These are phyloP conservation scores for Rosa hybrid DNA, from an alignment of 331 rosid genomes.

Conservation along the genomic window DNA sequence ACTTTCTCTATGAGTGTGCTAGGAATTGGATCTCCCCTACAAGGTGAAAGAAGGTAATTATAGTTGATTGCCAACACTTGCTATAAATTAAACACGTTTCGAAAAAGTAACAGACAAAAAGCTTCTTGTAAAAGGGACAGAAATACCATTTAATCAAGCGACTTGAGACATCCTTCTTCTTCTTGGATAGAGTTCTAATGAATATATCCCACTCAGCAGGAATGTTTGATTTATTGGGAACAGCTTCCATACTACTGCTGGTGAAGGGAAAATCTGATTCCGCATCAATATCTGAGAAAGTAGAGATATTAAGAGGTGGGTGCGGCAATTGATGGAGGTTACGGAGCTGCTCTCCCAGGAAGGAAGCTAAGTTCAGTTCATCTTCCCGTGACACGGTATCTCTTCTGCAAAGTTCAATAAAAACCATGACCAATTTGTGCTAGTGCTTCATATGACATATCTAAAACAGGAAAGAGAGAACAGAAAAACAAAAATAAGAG, in stretches of 20 bases:
- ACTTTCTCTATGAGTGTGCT: slow-evolving; percentile 67
- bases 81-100: neutral
- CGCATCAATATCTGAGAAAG: slow-evolving; percentile 36
- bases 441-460: slow-evolving; percentile 12
- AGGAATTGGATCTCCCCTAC: slow-evolving; percentile 92
- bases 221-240: slow-evolving; percentile 46
- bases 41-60: slow-evolving; percentile 19
- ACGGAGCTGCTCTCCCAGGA: slow-evolving; percentile 79
- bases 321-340: slow-evolving; percentile 83
- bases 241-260: slow-evolving; percentile 32
- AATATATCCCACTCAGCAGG: slow-evolving; percentile 71
- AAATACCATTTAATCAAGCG: slow-evolving; percentile 78
- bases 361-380: slow-evolving; percentile 67
- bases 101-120: neutral
- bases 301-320: slow-evolving; percentile 53
- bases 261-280: slow-evolving; percentile 32
- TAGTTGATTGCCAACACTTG: neutral
- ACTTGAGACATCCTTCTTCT: slow-evolving; percentile 60
- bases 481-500: neutral
- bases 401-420: slow-evolving; percentile 61
- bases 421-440: slow-evolving; percentile 21
- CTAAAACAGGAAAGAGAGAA: neutral
- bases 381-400: slow-evolving; percentile 65
- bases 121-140: neutral
- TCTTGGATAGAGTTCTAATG: slow-evolving; percentile 56